Base-by-base conservation (phyloP, 2,329 filamentous ascomycete genomes). In the Allantophomopsis lycopodina region DNA sequence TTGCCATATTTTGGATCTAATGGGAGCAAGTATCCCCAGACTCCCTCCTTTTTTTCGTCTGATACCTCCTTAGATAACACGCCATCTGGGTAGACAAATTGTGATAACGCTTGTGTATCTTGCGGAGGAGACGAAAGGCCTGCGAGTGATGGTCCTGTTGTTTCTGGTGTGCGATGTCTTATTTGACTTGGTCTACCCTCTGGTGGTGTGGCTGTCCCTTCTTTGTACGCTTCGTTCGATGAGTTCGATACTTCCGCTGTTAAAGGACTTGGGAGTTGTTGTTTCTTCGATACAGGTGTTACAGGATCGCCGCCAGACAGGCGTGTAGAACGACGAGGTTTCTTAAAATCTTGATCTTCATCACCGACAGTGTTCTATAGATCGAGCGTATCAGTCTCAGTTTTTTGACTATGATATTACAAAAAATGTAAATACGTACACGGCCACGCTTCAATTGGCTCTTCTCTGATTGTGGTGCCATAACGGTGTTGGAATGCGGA, bases 1-100 rank as follows among this genome's bases (percentile, higher is more conserved):
- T 82, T 62, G 60, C 76, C 79, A 40, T 80, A 77, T 46, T 73
- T 74, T 39, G 73, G 70, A 53, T 89, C 79, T 17, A 94, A 64
- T 2, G 89, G 86, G 40, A 94, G 75, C 5, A 98, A 67, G 53
- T 96, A 98, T 11, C 93, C 93, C 91, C 91, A 98, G 1, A 96
- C 86, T 7, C 86, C 86, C 37, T 56, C 54, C 36, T 58, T 71
- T 42, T 73, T 75, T 61, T 94, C 87, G 55, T 94, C 83, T 46
- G 88, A 75, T 4, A 93, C 83, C 41, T 94, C 86, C 46, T 88
- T 83, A 10, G 79, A 79, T 36, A 89, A 71, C 18, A 75, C 72
- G 42, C 74, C 65, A 20, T 85, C 75, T 2, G 82, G 78, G 48
- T 85, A 79, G 31, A 84, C 63, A 52, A 82, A 83, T 61, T 98